A percentile compares a stretch with the other conserved stretches of the same genome.
Evolutionary conservation across 106 monocot genomes (phyloP).

Genomic region (Dioscorea alata): DNA sequence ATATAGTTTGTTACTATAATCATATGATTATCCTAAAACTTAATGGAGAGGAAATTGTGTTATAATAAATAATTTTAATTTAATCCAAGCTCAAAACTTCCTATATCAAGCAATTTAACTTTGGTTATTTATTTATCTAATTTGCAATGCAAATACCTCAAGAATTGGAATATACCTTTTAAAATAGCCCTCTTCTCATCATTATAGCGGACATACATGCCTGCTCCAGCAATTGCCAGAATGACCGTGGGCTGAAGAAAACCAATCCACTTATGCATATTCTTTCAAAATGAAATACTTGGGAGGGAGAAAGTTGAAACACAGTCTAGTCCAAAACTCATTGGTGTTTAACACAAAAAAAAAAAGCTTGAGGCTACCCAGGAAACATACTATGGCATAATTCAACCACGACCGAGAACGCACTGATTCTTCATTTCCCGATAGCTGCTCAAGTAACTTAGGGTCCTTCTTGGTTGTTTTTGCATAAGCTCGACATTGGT

Average conservation of each 20-base stretch:
- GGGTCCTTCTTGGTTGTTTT: slow-evolving; percentile 19
- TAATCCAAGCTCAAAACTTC: too few relatives aligned
- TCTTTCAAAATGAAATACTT: neutral
- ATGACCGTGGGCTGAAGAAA: slow-evolving; percentile 58
- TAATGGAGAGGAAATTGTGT: too few relatives aligned
- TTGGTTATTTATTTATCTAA: neutral
- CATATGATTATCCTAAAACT: too few relatives aligned
- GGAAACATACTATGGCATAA: slow-evolving; percentile 41
- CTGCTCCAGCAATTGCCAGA: slow-evolving; percentile 42
- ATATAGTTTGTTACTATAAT: too few relatives aligned
- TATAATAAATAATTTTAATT: too few relatives aligned
- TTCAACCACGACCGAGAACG: slow-evolving; percentile 20
- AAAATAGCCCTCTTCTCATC: slow-evolving; percentile 59
- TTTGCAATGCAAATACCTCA: neutral
- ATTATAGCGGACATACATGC: slow-evolving; percentile 48
- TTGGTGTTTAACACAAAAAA: neutral
- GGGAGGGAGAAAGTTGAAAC: neutral
- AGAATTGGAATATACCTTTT: slow-evolving; percentile 34
- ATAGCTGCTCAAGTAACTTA: slow-evolving; percentile 19
- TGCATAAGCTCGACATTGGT: slow-evolving; percentile 25
- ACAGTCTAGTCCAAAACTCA: neutral
- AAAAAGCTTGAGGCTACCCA: neutral
- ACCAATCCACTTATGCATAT: neutral
- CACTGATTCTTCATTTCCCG: slow-evolving; percentile 17
- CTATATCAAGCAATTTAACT: too few relatives aligned